Percentiles rank a stretch among this genome's conserved stretches.
Conservation (phyloP, 306 rosid genomes). For the Trifolium fragiferum region DNA sequence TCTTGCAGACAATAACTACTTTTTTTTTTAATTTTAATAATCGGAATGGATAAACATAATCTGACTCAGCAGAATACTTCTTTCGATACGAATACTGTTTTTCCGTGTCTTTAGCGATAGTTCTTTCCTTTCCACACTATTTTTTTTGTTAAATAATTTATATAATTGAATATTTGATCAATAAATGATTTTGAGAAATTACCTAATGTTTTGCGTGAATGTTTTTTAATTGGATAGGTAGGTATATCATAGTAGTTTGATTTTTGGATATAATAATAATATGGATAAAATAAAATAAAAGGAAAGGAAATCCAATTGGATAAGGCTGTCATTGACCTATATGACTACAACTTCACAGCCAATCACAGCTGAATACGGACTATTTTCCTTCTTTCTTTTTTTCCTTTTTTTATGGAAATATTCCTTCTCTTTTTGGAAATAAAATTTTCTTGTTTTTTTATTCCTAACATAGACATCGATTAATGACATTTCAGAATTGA, state of each 20-base stretch:
- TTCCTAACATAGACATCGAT: too few relatives aligned
- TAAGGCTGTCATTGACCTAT: conserved; percentile 27
- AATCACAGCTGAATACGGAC: too few relatives aligned
- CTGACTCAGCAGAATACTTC: conserved; percentile 15
- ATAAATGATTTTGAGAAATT: neutral
- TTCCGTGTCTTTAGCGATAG: too few relatives aligned
- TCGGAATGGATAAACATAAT: conserved; percentile 22
- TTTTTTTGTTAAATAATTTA: too few relatives aligned
- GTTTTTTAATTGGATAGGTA: neutral
- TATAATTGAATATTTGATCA: neutral
- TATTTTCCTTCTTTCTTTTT: too few relatives aligned
- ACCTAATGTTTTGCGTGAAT: neutral
- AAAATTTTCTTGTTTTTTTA: too few relatives aligned
- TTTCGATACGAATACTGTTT: too few relatives aligned
- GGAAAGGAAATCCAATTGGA: conserved; percentile 1
- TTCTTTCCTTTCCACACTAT: neutral
- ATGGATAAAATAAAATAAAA: conserved; percentile 6
- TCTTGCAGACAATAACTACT: neutral
- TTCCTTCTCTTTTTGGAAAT: too few relatives aligned
- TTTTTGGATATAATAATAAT: neutral
- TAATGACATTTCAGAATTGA: too few relatives aligned
- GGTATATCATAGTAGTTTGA: neutral
- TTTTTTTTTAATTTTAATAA: neutral
- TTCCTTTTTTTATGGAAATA: too few relatives aligned
- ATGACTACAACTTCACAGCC: neutral